Conservation (phyloP, 306 rosid species). For the Astragalus membranaceus region DNA sequence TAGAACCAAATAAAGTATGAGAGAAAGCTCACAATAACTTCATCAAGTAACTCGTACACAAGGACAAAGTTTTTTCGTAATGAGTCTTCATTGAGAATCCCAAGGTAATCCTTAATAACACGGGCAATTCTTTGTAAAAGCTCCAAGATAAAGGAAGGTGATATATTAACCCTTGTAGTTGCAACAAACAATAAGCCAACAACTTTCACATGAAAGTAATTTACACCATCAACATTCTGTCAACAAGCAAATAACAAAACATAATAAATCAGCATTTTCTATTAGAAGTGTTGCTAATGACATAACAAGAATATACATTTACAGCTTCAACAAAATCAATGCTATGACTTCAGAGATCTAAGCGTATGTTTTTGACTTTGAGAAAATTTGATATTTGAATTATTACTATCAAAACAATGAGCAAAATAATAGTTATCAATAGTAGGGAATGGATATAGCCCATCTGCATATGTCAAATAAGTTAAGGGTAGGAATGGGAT, state of each 20-base stretch:
- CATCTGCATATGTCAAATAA: background rate
- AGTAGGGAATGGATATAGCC: background rate
- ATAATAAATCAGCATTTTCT: conserved; percentile 15
- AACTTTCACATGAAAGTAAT: conserved; percentile 84
- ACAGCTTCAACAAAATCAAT: conserved; percentile 6
- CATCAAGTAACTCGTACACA: conserved; percentile 85
- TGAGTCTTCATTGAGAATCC: conserved; percentile 80
- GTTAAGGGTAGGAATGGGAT: background rate
- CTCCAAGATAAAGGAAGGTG: conserved; percentile 80
- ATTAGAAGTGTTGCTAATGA: conserved; percentile 1
- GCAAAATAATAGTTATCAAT: background rate
- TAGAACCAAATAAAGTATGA: conserved; percentile 8
- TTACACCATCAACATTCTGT: conserved; percentile 82
- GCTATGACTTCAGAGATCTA: background rate
- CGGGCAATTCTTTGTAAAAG: conserved; percentile 84
- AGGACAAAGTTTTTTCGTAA: conserved; percentile 74
- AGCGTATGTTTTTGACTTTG: background rate
- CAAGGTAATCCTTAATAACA: conserved; percentile 83
- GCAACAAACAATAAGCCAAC: conserved; percentile 84
- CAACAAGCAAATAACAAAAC: background rate
- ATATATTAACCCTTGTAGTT: conserved; percentile 62
- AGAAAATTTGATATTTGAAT: background rate
- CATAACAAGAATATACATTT: conserved; percentile 2
- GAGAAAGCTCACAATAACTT: conserved; percentile 67
- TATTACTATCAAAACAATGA: conserved; percentile 1